These are phyloP conservation scores for Boletus sensibilis DNA, from an alignment of 768 basidiomycete species.

Conservation along the genomic window DNA sequence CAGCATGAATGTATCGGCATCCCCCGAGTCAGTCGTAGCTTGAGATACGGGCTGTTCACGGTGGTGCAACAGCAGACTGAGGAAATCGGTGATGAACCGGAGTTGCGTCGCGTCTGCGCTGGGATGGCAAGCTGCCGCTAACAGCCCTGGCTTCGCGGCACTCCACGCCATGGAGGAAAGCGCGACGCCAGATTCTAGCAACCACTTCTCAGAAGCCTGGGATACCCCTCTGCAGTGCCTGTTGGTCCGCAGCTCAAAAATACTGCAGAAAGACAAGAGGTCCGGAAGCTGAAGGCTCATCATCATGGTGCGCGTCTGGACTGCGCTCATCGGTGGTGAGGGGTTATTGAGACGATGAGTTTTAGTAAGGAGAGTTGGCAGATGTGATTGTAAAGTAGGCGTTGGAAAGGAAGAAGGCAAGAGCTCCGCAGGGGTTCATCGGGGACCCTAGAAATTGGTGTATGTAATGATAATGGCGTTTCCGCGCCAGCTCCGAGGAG, in stretches of 20 bases:
- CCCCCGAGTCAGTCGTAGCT: not conserved
- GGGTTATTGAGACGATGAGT: not conserved
- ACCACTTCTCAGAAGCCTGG: slow-evolving; percentile 30
- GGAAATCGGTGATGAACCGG: slow-evolving; percentile 48
- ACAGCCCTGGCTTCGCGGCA: slow-evolving; percentile 44
- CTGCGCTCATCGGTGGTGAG: not conserved
- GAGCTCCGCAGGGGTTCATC: not conserved
- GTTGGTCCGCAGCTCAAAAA: slow-evolving; percentile 30
- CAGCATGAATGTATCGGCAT: slow-evolving; percentile 17
- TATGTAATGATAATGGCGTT: slow-evolving; percentile 19
- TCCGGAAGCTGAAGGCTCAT: slow-evolving; percentile 34
- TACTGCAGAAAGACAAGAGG: slow-evolving; percentile 23
- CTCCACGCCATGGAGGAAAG: slow-evolving; percentile 25
- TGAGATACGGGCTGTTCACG: slow-evolving; percentile 28
- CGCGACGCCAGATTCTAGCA: slow-evolving; percentile 20
- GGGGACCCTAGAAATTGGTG: not conserved
- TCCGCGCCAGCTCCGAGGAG: slow-evolving; percentile 23
- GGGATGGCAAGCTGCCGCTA: slow-evolving; percentile 60
- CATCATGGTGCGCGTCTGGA: slow-evolving; percentile 9
- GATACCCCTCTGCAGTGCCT: slow-evolving; percentile 30
- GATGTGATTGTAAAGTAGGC: slow-evolving; percentile 1
- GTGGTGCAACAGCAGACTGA: slow-evolving; percentile 42
- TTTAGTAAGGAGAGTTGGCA: not conserved
- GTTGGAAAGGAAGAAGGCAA: slow-evolving; percentile 7
- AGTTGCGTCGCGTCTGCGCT: slow-evolving; percentile 57